Evolutionary conservation across 345 rosid species (phyloP), one percentile per base, ranked within the genome.

Genomic region (Hypericum androsaemum): DNA sequence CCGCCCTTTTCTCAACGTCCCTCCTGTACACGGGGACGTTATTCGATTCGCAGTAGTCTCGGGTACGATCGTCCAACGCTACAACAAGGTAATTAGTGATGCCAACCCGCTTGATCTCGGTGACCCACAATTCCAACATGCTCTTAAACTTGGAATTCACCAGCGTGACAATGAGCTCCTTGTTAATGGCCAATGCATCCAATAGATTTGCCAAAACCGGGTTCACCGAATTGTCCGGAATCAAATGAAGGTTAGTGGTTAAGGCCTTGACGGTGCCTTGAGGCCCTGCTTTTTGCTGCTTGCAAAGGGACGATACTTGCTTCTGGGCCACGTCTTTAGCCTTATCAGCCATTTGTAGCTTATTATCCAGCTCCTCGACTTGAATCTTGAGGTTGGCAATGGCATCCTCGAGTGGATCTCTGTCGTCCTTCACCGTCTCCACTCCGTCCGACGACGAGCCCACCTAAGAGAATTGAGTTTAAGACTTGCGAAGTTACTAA

Each of bases 61-160:
- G 61, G 43, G 59, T 66, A 16, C 49, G 56, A 66, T 66, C 70
- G 35, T 66, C 70, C 64, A 66, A 54, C 38, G 70, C 70, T 48
- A 66, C 56, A 54, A 66, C 70, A 47, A 66, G 32, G 44, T 66
- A 66, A 39, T 66, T 66, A 28, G 57, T 45, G 38, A 66, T 54
- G 17, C 65, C 65, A 0, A 60, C 61, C 42, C 40, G 43, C 52
- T 66, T 60, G 53, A 66, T 66, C 53, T 57, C 60, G 13, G 45
- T 54, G 52, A 66, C 54, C 70, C 61, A 55, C 49, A 66, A 60
- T 50, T 66, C 70, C 38, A 66, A 39, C 70, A 60, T 66, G 28
- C 50, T 57, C 16, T 60, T 66, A 47, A 60, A 64, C 38, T 66
- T 66, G 11, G 57, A 60, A 60, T 66, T 66, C 9, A 64, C 70